These are phyloP conservation scores for Cryptococcus amylolentus DNA, from an alignment of 1,284 basidiomycete genomes.

Conservation along the genomic window DNA sequence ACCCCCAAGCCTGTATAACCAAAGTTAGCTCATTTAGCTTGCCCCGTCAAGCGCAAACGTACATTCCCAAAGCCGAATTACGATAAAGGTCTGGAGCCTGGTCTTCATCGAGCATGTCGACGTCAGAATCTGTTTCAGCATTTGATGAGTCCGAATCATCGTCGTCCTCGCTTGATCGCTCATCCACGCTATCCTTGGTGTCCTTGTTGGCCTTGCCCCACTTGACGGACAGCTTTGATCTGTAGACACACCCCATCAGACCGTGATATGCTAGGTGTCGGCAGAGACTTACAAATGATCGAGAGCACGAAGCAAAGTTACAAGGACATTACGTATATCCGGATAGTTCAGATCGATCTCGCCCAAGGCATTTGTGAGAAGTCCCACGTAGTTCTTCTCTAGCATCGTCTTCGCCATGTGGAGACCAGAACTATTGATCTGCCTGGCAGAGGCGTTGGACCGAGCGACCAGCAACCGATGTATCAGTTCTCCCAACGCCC, in stretches of 20 bases:
- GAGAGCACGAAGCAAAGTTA: conserved; percentile 80
- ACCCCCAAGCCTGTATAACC: conserved; percentile 61
- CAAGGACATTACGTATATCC: conserved; percentile 77
- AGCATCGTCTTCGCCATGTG: conserved; percentile 98
- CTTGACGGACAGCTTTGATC: conserved; percentile 93
- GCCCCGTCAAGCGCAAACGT: conserved; percentile 40
- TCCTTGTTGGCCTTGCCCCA: conserved; percentile 78
- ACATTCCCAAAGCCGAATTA: conserved; percentile 95
- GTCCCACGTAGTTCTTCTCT: conserved; percentile 92
- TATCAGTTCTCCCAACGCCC: conserved; percentile 83
- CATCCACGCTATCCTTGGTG: conserved; percentile 59
- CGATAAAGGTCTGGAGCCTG: conserved; percentile 82
- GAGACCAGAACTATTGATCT: conserved; percentile 74
- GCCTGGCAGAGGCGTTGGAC: conserved; percentile 55
- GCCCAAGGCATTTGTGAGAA: conserved; percentile 80
- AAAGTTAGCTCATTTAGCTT: not conserved
- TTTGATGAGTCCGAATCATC: conserved; percentile 9
- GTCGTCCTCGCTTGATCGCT: conserved; percentile 43
- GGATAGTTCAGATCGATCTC: conserved; percentile 97
- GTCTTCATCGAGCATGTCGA: conserved; percentile 64
- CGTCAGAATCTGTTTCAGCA: conserved; percentile 56
- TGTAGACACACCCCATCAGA: conserved; percentile 36
- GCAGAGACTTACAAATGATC: conserved; percentile 70
- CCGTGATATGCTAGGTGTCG: not conserved
- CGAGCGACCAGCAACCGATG: conserved; percentile 80